Base-by-base conservation (phyloP, 768 basidiomycete species). In the Suillus placidus region DNA sequence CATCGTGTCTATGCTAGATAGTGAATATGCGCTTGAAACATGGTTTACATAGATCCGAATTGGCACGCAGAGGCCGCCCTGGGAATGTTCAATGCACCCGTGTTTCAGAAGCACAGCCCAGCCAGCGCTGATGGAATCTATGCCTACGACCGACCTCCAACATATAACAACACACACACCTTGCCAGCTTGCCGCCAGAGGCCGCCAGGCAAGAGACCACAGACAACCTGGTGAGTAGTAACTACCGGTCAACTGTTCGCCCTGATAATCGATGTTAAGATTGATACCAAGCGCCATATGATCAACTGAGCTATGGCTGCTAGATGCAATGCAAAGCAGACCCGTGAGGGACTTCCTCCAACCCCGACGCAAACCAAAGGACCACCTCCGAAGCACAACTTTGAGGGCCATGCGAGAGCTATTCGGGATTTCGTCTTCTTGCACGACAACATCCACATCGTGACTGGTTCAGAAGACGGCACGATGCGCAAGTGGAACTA, bases 401-500 rank as follows among this genome's bases (percentile, higher is more conserved):
- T 52, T 4, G 14, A 52, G 14, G 51, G 51, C 26, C 51, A 52
- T 30, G 14, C 26, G 26, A 52, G 51, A 8, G 16, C 51, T 8
- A 52, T 52, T 30, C 51, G 51, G 7, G 26, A 52, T 16, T 30
- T 26, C 13, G 26, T 52, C 7, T 52, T 52, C 26, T 52, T 52
- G 26, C 51, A 52, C 51, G 51, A 52, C 8, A 52, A 52, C 26
- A 30, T 30, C 0, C 51, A 52, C 26, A 52, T 52, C 51, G 51
- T 52, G 26, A 52, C 26, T 9, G 51, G 51, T 16, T 52, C 51
- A 18, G 51, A 52, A 16, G 51, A 52, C 51, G 51, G 51, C 26
- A 52, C 51, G 14, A 51, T 51, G 49, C 49, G 49, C 49, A 51
- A 30, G 49, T 51, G 49, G 49, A 51, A 51, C 49, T 51, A 51